Percentiles rank a stretch among this genome's conserved stretches.
phyloP scores from a whole-genome alignment of 805 yeast genomes.

The Starmerella floricola region DNA sequence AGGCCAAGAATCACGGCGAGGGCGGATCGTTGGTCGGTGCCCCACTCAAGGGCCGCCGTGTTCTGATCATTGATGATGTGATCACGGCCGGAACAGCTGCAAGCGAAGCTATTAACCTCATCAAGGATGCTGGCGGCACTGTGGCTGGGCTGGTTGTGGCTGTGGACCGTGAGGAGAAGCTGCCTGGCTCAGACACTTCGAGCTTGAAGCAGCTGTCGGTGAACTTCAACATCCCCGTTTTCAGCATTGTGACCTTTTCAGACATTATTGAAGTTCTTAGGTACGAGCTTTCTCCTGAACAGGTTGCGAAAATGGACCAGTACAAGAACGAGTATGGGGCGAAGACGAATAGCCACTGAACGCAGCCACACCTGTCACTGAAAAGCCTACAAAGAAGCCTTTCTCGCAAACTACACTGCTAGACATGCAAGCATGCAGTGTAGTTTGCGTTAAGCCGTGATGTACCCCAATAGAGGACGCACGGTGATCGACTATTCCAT shows the following conservation, averaged over 20 bases:
- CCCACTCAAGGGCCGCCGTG: slow-evolving; percentile 52
- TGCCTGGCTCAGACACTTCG: slow-evolving; percentile 54
- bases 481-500: no score
- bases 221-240: slow-evolving; percentile 67
- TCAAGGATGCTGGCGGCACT: slow-evolving; percentile 52
- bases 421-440: no score
- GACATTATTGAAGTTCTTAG: slow-evolving; percentile 59
- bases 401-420: no score
- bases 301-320: slow-evolving; percentile 23
- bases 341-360: no score
- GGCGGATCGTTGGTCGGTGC: slow-evolving; percentile 93
- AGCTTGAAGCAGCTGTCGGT: slow-evolving; percentile 73
- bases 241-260: slow-evolving; percentile 61
- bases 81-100: slow-evolving; percentile 99
- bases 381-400: no score
- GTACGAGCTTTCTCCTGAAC: slow-evolving; percentile 19
- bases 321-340: slow-evolving; percentile 27
- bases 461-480: no score
- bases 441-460: no score
- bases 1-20: slow-evolving; percentile 89
- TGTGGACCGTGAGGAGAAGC: slow-evolving; percentile 82
- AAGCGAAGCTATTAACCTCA: slow-evolving; percentile 80
- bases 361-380: no score
- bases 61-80: slow-evolving; percentile 88
- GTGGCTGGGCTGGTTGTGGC: slow-evolving; percentile 83